Conservation (phyloP, 176 grass and related monocot species). For the Elymus sibiricus region DNA sequence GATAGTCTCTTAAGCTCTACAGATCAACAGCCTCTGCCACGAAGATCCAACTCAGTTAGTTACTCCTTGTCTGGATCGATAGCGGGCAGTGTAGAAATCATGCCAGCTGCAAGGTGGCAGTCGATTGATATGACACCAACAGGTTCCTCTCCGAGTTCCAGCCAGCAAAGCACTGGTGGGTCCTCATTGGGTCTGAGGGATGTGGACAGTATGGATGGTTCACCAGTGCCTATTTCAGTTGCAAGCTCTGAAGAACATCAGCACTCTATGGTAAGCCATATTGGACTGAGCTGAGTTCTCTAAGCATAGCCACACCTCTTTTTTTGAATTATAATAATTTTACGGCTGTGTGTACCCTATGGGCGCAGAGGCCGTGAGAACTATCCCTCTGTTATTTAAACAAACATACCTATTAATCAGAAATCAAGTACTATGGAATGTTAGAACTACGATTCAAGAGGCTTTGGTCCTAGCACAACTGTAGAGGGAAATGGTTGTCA, state of each 20-base stretch:
- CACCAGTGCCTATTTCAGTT: conserved; percentile 19
- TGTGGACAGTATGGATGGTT: conserved; percentile 27
- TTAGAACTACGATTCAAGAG: neutral
- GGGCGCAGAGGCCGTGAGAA: neutral
- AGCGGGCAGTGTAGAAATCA: conserved; percentile 10
- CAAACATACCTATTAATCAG: neutral
- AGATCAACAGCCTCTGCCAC: conserved; percentile 9
- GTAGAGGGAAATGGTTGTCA: neutral
- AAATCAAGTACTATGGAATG: neutral
- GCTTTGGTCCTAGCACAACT: neutral
- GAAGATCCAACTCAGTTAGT: conserved; percentile 29
- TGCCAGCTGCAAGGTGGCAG: neutral
- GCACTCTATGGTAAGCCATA: conserved; percentile 36
- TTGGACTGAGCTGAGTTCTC: neutral
- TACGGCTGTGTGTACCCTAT: neutral
- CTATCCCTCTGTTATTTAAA: neutral
- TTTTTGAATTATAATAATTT: neutral
- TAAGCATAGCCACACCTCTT: neutral
- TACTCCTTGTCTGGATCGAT: neutral
- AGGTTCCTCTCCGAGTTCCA: conserved; percentile 24
- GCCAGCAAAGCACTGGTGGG: conserved; percentile 13
- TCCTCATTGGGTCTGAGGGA: conserved; percentile 14
- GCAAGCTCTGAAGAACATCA: conserved; percentile 20
- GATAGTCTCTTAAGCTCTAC: conserved; percentile 9
- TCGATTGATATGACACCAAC: conserved; percentile 2